Percentiles rank a stretch among this genome's conserved stretches.
Conservation (phyloP, 1,139 yeast genomes). For the Suhomyces kunorum region DNA sequence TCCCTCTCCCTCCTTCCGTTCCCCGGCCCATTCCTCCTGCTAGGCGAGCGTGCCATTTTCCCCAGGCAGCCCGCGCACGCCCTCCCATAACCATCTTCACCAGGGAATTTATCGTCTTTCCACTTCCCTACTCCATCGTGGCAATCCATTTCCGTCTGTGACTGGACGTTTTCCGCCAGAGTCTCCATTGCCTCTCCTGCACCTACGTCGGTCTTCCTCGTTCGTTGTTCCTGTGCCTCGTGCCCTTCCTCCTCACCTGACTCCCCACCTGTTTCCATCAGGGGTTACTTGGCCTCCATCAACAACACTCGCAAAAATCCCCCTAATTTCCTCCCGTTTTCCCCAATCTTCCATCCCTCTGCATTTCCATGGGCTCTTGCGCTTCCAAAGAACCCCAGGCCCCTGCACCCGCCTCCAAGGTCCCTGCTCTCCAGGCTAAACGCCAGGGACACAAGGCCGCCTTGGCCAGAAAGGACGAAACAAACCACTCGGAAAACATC, state of each 20-base stretch:
- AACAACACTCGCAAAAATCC: too few species aligned
- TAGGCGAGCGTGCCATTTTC: too few species aligned
- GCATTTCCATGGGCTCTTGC: conserved; percentile 30
- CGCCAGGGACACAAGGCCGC: conserved; percentile 17
- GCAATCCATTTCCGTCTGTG: background rate
- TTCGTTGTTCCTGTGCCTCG: background rate
- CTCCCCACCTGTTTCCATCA: too few species aligned
- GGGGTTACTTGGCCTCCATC: background rate
- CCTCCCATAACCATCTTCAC: too few species aligned
- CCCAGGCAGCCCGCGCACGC: conserved; percentile 7
- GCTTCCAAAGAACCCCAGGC: conserved; percentile 27
- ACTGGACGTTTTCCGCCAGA: background rate
- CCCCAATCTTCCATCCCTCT: background rate
- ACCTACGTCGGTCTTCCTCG: background rate
- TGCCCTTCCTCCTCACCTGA: too few species aligned
- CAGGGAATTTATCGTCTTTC: too few species aligned
- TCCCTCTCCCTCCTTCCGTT: too few species aligned
- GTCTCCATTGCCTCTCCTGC: too few species aligned
- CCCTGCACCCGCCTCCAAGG: conserved; percentile 5
- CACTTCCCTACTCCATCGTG: too few species aligned
- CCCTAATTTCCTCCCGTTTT: too few species aligned
- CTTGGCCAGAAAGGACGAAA: conserved; percentile 17
- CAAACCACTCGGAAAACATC: conserved; percentile 7
- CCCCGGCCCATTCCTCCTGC: too few species aligned
- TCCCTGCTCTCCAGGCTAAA: conserved; percentile 13